phyloP scores from a whole-genome alignment of 805 yeast species.

The Metschnikowia orientalis region DNA sequence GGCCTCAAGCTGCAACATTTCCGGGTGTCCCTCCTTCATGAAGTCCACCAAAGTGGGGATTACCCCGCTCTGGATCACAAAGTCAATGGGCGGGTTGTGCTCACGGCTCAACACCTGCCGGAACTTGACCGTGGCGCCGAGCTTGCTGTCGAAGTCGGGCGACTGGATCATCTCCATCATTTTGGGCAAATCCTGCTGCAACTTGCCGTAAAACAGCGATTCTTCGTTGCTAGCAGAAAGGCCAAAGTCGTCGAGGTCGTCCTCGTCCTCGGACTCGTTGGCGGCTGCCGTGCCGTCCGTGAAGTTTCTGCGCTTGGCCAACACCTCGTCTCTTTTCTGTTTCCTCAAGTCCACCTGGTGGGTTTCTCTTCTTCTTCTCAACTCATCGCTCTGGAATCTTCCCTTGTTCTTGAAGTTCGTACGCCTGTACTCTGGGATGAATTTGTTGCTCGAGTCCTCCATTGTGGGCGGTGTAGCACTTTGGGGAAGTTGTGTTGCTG shows the following conservation, averaged over 20 bases:
- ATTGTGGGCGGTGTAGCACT: conserved; percentile 28
- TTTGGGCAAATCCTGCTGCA: conserved; percentile 65
- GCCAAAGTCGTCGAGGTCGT: conserved; percentile 31
- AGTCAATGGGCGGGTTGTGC: conserved; percentile 92
- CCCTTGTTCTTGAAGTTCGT: conserved; percentile 93
- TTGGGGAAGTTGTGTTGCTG: too few species aligned
- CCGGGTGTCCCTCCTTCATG: conserved; percentile 69
- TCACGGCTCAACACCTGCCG: conserved; percentile 92
- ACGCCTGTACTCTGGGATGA: conserved; percentile 96
- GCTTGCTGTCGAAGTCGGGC: conserved; percentile 69
- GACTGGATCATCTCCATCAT: conserved; percentile 81
- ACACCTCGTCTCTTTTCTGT: conserved; percentile 91
- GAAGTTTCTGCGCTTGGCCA: conserved; percentile 89
- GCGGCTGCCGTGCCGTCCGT: conserved; percentile 27
- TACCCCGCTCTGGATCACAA: conserved; percentile 89
- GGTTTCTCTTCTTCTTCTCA: conserved; percentile 95
- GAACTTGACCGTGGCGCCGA: conserved; percentile 87
- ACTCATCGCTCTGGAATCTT: conserved; percentile 90
- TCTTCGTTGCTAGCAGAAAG: conserved; percentile 46
- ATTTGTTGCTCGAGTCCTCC: conserved; percentile 79
- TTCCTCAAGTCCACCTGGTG: conserved; percentile 96
- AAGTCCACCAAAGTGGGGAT: conserved; percentile 87
- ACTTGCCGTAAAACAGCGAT: conserved; percentile 35
- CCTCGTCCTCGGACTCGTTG: conserved; percentile 42
- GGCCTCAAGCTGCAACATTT: conserved; percentile 90